Conservation (phyloP, 2,329 filamentous ascomycete species). For the Ophiostoma sp. region DNA sequence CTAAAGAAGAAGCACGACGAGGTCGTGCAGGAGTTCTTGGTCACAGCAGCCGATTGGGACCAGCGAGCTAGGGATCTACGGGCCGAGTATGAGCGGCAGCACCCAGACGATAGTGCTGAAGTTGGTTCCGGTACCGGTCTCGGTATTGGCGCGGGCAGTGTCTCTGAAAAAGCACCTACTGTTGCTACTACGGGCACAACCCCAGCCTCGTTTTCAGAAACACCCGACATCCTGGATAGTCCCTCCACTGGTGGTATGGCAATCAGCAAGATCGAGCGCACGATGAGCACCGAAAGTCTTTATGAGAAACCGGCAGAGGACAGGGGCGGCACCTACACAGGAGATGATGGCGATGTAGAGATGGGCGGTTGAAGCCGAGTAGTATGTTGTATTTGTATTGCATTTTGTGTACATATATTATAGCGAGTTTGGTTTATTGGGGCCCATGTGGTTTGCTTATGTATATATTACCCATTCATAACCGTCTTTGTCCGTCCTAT, state of each 20-base stretch:
- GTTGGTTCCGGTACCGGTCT: neutral
- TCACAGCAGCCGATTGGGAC: conserved; percentile 67
- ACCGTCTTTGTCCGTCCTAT: neutral
- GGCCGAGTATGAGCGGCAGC: conserved; percentile 47
- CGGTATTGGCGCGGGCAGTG: neutral
- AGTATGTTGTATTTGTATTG: neutral
- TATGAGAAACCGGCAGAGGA: neutral
- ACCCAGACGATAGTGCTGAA: conserved; percentile 41
- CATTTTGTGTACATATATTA: neutral
- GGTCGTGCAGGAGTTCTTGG: conserved; percentile 54
- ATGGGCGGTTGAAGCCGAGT: neutral
- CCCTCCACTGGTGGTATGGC: neutral
- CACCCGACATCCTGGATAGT: neutral
- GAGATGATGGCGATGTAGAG: neutral
- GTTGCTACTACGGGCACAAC: neutral
- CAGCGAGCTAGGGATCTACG: conserved; percentile 53
- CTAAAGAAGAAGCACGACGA: conserved; percentile 62
- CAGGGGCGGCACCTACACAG: neutral
- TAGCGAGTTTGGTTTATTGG: neutral
- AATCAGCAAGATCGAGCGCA: neutral
- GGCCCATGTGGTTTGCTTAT: neutral
- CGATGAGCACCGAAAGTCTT: neutral
- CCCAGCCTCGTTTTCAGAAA: neutral
- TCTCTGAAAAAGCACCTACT: neutral
- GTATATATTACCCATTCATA: neutral